Base-by-base conservation (phyloP, 73 alveolate genomes). In the Vitrella brassicaformis region DNA sequence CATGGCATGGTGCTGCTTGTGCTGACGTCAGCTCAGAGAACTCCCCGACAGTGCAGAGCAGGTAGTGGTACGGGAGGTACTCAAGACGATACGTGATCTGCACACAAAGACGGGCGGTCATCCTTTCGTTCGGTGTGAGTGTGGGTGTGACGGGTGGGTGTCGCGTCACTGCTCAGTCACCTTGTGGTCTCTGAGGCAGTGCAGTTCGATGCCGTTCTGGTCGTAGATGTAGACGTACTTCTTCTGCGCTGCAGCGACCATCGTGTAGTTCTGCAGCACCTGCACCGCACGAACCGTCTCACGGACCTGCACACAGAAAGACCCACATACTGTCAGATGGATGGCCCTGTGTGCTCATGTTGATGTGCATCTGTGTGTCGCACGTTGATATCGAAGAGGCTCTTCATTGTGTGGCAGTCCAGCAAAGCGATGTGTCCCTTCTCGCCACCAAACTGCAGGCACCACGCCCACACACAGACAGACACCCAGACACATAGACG, bases 191-290 rank as follows among this genome's bases (percentile, higher is more conserved):
- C 86, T 85, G 68, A 94, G 72, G 45, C 88, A 72, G 82, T 94
- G 99, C 28, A 94, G 85, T 80, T 94, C 99, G 32, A 88, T 88
- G 46, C 99, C 99, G 71, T 90, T 86, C 47, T 88, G 79, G 88
- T 94, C 99, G 81, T 94, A 94, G 29, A 94, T 92, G 78, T 80
- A 91, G 30, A 85, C 80, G 77, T 83, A 69, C 68, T 91, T 93
- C 83, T 91, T 91, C 82, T 94, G 93, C 9, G 98, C 99, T 4
- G 90, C 98, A 29, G 98, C 96, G 71, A 91, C 87, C 92, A 93
- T 82, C 39, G 80, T 70, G 70, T 93, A 90, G 77, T 91, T 86
- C 30, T 93, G 95, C 28, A 93, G 84, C 81, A 89, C 91, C 68
- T 89, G 75, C 29, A 91, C 94, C 70, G 86, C 92, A 75, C 91